Evolutionary conservation across 768 basidiomycete species (phyloP), one percentile per base, ranked within the genome.

Genomic region (Lactifluus subvellereus): DNA sequence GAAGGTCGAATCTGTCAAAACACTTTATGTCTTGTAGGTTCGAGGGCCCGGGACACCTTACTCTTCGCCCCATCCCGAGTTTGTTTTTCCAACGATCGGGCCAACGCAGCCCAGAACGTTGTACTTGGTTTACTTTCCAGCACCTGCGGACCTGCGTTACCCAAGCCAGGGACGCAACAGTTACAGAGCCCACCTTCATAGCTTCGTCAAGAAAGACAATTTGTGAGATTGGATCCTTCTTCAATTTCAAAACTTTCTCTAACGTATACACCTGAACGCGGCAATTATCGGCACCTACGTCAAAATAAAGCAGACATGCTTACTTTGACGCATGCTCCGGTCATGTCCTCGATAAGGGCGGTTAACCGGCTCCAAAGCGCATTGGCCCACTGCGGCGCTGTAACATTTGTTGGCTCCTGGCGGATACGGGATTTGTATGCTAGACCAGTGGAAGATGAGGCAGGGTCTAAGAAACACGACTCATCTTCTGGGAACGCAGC

Each of bases 101-200:
- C 83, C 0, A 98, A 73, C 0, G 89, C 84, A 6, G 87, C 82
- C 97, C 97, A 99, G 74, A 98, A 98, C 2, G 84, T 86, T 22
- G 87, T 82, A 64, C 90, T 95, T 1, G 97, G 97, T 71, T 89
- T 94, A 73, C 86, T 92, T 67, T 98, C 97, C 8, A 98, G 78
- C 5, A 84, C 76, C 91, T 95, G 68, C 9, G 37, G 51, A 48
- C 37, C 37, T 20, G 27, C 37, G 38, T 52, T 35, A 27, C 30
- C 4, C 51, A 7, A 40, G 20, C 37, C 22, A 40, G 18, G 27
- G 49, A 6, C 1, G 27, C 8, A 5, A 10, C 4, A 6, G n/a
- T 33, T 4, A n/a, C 40, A 11, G 38, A 38, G 40, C 76, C 53
- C 18, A 92, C 93, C 78, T 94, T 91, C 89, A 98, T 89, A 0